Evolutionary conservation across 1,139 yeast species (phyloP).

Genomic region (Blastobotrys persicus): DNA sequence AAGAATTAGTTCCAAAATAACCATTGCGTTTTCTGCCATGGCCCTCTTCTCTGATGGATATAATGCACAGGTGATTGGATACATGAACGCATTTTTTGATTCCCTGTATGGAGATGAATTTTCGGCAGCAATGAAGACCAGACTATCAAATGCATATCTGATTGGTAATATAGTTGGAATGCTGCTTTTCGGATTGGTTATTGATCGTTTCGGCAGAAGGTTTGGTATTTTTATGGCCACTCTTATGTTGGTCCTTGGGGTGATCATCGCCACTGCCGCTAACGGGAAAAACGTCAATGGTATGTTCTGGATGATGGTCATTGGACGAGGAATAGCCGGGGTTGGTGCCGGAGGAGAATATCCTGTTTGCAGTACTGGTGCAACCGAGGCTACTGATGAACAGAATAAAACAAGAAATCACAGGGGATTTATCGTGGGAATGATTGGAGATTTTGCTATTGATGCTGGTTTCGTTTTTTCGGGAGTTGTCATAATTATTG

Average conservation of each 20-base stretch:
- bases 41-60: slow-evolving; percentile 80
- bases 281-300: slow-evolving; percentile 54
- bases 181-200: slow-evolving; percentile 68
- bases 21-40: slow-evolving; percentile 2
- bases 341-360: slow-evolving; percentile 77
- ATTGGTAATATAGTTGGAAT: slow-evolving; percentile 89
- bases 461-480: slow-evolving; percentile 80
- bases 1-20: slow-evolving; percentile 60
- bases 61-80: slow-evolving; percentile 75
- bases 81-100: slow-evolving; percentile 66
- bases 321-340: slow-evolving; percentile 82
- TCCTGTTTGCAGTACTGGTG: slow-evolving; percentile 87
- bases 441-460: slow-evolving; percentile 76
- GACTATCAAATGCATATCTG: slow-evolving; percentile 68
- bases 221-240: slow-evolving; percentile 77
- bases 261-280: slow-evolving; percentile 65
- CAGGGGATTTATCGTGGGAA: slow-evolving; percentile 69
- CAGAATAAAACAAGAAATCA: slow-evolving; percentile 78
- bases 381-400: slow-evolving; percentile 82
- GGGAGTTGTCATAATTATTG: slow-evolving; percentile 62
- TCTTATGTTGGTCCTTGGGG: slow-evolving; percentile 62
- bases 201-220: slow-evolving; percentile 79
- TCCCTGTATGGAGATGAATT: slow-evolving; percentile 59
- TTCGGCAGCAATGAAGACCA: slow-evolving; percentile 53
- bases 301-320: slow-evolving; percentile 74